These are phyloP conservation scores for Nemania sp. DNA, from an alignment of 2,329 filamentous ascomycete species.

Conservation along the genomic window DNA sequence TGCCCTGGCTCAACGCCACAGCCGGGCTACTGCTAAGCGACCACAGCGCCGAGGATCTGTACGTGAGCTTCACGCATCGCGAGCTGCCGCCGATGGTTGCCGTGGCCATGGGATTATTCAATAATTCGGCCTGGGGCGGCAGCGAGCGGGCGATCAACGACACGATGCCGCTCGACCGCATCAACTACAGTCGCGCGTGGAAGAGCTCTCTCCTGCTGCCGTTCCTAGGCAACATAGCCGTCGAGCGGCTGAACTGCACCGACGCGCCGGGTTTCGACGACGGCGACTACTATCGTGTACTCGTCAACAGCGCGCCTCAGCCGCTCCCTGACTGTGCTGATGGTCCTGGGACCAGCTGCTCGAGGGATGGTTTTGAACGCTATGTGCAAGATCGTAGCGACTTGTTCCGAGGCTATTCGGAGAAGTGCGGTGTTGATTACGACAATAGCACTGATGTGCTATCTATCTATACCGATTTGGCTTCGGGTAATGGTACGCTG, in stretches of 20 bases:
- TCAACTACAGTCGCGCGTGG: slow-evolving; percentile 68
- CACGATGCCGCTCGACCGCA: slow-evolving; percentile 65
- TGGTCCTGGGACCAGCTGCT: slow-evolving; percentile 50
- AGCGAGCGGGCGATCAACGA: slow-evolving; percentile 56
- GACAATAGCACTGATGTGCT: slow-evolving; percentile 37
- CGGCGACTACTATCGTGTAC: slow-evolving; percentile 52
- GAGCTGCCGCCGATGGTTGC: slow-evolving; percentile 68
- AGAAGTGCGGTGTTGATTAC: slow-evolving; percentile 42
- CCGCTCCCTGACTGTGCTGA: slow-evolving; percentile 47
- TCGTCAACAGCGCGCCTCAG: slow-evolving; percentile 50
- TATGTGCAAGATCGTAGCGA: slow-evolving; percentile 45
- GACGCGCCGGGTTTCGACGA: slow-evolving; percentile 58
- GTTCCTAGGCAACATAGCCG: slow-evolving; percentile 67
- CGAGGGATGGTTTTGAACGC: slow-evolving; percentile 42
- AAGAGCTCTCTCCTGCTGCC: slow-evolving; percentile 64
- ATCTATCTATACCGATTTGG: slow-evolving; percentile 35
- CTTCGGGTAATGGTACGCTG: slow-evolving; percentile 34
- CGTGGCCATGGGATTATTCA: slow-evolving; percentile 70
- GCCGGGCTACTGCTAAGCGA: slow-evolving; percentile 51
- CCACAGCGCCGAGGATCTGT: slow-evolving; percentile 57
- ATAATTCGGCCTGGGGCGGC: slow-evolving; percentile 62
- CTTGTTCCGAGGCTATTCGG: slow-evolving; percentile 46
- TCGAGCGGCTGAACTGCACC: slow-evolving; percentile 65
- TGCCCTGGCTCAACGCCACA: slow-evolving; percentile 69
- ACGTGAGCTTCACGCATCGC: slow-evolving; percentile 70